Conservation (phyloP, 2,329 filamentous ascomycete species). For the Curvularia hawaiiensis region DNA sequence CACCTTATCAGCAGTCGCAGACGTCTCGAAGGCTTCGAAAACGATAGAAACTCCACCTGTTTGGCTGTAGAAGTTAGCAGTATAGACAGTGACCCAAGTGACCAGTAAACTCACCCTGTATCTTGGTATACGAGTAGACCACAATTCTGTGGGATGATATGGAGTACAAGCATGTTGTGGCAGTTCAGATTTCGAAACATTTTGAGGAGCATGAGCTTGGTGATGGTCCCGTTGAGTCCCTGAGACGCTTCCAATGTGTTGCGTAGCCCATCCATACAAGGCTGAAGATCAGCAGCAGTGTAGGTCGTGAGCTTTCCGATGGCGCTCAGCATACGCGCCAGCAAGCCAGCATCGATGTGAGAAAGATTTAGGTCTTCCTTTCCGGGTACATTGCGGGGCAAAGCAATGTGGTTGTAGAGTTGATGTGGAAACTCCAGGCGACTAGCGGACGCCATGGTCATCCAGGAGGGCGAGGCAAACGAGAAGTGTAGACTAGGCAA, state of each 20-base stretch:
- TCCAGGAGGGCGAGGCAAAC: neutral
- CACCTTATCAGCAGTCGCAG: slow-evolving; percentile 58
- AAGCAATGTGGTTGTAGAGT: slow-evolving; percentile 45
- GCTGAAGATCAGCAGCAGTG: slow-evolving; percentile 13
- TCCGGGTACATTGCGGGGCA: slow-evolving; percentile 49
- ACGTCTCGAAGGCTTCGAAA: slow-evolving; percentile 68
- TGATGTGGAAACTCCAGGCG: slow-evolving; percentile 26
- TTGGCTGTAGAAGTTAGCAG: slow-evolving; percentile 16
- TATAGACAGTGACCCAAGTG: neutral
- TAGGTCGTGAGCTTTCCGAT: slow-evolving; percentile 23
- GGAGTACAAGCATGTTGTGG: slow-evolving; percentile 48
- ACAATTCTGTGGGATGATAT: slow-evolving; percentile 57
- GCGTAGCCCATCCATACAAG: slow-evolving; percentile 21
- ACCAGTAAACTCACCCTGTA: slow-evolving; percentile 37
- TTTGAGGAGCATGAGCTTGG: slow-evolving; percentile 26
- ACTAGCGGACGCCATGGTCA: slow-evolving; percentile 25
- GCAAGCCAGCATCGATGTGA: slow-evolving; percentile 36
- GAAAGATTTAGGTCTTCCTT: slow-evolving; percentile 37
- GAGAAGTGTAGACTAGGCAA: neutral
- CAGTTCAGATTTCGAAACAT: slow-evolving; percentile 24
- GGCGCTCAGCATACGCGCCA: slow-evolving; percentile 36
- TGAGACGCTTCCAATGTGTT: slow-evolving; percentile 23
- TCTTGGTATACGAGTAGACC: slow-evolving; percentile 51
- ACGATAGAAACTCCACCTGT: slow-evolving; percentile 39
- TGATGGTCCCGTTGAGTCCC: slow-evolving; percentile 32